phyloP scores from a whole-genome alignment of 768 basidiomycete species.

The Mycena amicta region DNA sequence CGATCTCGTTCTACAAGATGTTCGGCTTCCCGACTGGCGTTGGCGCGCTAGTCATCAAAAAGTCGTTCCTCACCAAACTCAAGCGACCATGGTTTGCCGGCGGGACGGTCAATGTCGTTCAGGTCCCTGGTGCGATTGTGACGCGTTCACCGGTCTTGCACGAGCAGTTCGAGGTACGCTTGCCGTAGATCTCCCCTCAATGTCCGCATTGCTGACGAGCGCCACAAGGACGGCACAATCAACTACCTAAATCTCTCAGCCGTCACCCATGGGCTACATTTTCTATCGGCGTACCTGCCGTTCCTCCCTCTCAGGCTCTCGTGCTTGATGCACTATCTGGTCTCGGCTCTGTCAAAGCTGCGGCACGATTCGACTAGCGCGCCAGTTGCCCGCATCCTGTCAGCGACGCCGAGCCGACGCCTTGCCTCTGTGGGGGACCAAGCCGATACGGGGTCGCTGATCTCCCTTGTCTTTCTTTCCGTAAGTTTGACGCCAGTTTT shows the following conservation, averaged over 20 bases:
- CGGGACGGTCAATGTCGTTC: constrained; percentile 80
- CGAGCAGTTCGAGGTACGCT: constrained; percentile 76
- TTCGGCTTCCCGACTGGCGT: constrained; percentile 87
- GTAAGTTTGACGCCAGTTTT: constrained; percentile 42
- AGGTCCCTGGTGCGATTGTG: constrained; percentile 73
- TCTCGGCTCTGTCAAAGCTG: constrained; percentile 53
- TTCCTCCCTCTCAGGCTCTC: constrained; percentile 78
- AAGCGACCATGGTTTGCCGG: constrained; percentile 85
- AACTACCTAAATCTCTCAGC: constrained; percentile 79
- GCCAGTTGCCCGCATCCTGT: constrained; percentile 71
- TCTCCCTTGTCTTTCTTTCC: constrained; percentile 63
- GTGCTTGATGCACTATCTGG: constrained; percentile 65
- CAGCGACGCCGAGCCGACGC: constrained; percentile 56
- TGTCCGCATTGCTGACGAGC: neutral
- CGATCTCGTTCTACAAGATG: constrained; percentile 88
- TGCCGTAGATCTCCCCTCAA: neutral
- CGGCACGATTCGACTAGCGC: constrained; percentile 62
- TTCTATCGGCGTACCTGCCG: constrained; percentile 77
- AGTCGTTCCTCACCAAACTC: constrained; percentile 61
- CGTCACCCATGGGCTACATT: constrained; percentile 77
- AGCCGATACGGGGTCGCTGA: constrained; percentile 63
- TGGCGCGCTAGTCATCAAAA: constrained; percentile 76
- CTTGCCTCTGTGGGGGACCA: constrained; percentile 64
- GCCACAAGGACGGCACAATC: constrained; percentile 87
- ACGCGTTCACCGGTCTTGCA: constrained; percentile 60